phyloP scores from a whole-genome alignment of 116 monocot species.

The Dioscorea cayenensis region DNA sequence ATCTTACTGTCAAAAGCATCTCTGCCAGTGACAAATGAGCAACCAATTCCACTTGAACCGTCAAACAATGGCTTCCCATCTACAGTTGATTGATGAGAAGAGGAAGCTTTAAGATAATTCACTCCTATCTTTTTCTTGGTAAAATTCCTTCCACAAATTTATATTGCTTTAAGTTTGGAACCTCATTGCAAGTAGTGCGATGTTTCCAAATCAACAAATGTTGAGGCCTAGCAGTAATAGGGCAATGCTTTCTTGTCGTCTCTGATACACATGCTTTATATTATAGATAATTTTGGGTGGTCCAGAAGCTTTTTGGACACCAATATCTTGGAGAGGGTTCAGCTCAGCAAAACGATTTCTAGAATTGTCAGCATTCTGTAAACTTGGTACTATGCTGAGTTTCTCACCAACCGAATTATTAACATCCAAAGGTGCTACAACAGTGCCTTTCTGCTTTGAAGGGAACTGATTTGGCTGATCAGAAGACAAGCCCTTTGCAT shows the following conservation, averaged over 20 bases:
- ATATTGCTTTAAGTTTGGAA: conserved; percentile 40
- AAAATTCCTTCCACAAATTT: conserved; percentile 46
- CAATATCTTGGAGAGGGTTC: conserved; percentile 68
- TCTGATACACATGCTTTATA: conserved; percentile 51
- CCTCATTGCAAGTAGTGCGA: conserved; percentile 69
- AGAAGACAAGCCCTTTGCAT: conserved; percentile 14
- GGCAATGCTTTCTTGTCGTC: conserved; percentile 50
- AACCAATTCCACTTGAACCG: conserved; percentile 21
- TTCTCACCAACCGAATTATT: conserved; percentile 16
- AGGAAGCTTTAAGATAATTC: conserved; percentile 38
- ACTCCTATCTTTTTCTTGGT: conserved; percentile 46
- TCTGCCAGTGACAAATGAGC: conserved; percentile 8
- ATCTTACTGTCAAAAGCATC: conserved; percentile 9
- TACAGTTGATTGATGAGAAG: conserved; percentile 27
- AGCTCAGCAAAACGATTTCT: conserved; percentile 80
- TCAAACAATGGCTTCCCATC: conserved; percentile 22
- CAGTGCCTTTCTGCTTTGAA: conserved; percentile 26
- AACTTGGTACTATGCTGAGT: conserved; percentile 11
- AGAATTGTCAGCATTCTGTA: conserved; percentile 34
- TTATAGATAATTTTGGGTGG: conserved; percentile 28
- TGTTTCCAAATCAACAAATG: conserved; percentile 83
- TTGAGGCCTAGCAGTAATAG: conserved; percentile 61
- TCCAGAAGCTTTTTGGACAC: conserved; percentile 28
- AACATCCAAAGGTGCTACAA: conserved; percentile 7
- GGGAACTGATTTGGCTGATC: conserved; percentile 21